Evolutionary conservation across 805 yeast species (phyloP).

Genomic region (Cyberlindnera lachancei): DNA sequence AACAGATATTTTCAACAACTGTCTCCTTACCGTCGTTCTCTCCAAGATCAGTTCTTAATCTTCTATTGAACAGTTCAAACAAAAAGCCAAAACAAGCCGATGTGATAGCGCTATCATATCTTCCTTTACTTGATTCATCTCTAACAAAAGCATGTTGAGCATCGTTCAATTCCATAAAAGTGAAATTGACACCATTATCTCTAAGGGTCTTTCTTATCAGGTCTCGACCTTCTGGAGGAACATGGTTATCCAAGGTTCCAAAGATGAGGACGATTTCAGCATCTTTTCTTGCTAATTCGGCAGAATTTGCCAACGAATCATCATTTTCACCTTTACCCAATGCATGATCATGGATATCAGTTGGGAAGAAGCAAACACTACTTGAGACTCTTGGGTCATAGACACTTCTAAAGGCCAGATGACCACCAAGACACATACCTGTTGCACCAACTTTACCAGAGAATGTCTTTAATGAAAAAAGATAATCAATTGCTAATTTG

Average conservation of each 20-base stretch:
- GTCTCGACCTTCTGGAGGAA: conserved; percentile 71
- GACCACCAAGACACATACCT: conserved; percentile 87
- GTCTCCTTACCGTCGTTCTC: conserved; percentile 44
- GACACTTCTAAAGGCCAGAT: conserved; percentile 66
- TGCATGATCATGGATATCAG: conserved; percentile 66
- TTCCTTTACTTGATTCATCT: conserved; percentile 72
- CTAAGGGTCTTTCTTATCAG: conserved; percentile 55
- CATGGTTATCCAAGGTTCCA: conserved; percentile 76
- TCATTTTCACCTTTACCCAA: conserved; percentile 59
- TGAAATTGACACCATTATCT: conserved; percentile 51
- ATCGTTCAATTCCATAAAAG: conserved; percentile 66
- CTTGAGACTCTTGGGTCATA: conserved; percentile 59
- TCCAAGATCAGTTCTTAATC: conserved; percentile 59
- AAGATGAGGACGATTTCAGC: conserved; percentile 61
- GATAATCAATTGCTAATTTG: conserved; percentile 53
- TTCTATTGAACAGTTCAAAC: conserved; percentile 63
- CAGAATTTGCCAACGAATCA: conserved; percentile 53
- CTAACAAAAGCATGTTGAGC: conserved; percentile 83
- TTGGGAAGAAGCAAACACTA: conserved; percentile 70
- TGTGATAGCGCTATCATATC: conserved; percentile 75
- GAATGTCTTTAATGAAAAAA: conserved; percentile 50
- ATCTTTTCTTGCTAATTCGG: conserved; percentile 42
- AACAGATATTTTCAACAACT: conserved; percentile 60
- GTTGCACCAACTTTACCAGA: conserved; percentile 73
- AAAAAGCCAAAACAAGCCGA: conserved; percentile 59